A percentile compares a stretch with the other conserved stretches of the same genome.
phyloP scores from a whole-genome alignment of 208 protist species.

The Herpetomonas samuelpessoai region DNA sequence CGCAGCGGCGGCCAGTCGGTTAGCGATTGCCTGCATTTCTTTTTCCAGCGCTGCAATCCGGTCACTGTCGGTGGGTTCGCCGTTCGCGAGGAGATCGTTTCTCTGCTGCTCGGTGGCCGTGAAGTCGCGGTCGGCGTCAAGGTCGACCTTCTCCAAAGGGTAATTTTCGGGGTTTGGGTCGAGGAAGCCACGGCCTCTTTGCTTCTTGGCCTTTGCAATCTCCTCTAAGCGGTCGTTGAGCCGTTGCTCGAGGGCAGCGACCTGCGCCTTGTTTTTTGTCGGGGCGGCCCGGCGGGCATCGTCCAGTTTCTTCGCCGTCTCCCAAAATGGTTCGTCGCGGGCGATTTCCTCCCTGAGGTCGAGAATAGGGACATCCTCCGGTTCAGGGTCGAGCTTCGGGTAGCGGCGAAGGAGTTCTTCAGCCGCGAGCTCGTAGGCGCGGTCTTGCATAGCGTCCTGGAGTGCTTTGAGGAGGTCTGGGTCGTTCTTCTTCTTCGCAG shows the following conservation, averaged over 20 bases:
- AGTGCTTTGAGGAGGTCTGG: conserved; percentile 7
- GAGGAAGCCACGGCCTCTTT: conserved; percentile 17
- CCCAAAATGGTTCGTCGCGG: conserved; percentile 18
- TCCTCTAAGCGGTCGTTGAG: conserved; percentile 34
- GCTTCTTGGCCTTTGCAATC: conserved; percentile 29
- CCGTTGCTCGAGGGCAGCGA: conserved; percentile 18
- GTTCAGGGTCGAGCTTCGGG: conserved; percentile 8
- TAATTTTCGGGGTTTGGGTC: conserved; percentile 47
- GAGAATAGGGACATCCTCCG: conserved; percentile 27
- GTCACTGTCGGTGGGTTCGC: conserved; percentile 16
- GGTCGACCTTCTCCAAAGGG: conserved; percentile 42
- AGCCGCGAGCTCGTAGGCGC: conserved; percentile 20
- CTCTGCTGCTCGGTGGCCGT: conserved; percentile 31
- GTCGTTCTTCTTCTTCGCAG: conserved; percentile 17
- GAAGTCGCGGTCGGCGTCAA: conserved; percentile 44
- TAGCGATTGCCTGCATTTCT: conserved; percentile 27
- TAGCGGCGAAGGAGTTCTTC: conserved; percentile 31
- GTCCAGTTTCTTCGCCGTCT: conserved; percentile 22
- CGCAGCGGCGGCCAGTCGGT: conserved; percentile 28
- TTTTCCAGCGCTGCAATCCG: conserved; percentile 31
- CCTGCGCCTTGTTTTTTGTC: conserved; percentile 18
- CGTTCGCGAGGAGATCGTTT: conserved; percentile 29
- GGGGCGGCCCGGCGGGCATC: conserved; percentile 12
- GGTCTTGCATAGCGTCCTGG: conserved; percentile 9
- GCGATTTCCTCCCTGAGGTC: conserved; percentile 35